phyloP scores from a whole-genome alignment of 2,329 filamentous ascomycete genomes.

The Cercospora berteroae region DNA sequence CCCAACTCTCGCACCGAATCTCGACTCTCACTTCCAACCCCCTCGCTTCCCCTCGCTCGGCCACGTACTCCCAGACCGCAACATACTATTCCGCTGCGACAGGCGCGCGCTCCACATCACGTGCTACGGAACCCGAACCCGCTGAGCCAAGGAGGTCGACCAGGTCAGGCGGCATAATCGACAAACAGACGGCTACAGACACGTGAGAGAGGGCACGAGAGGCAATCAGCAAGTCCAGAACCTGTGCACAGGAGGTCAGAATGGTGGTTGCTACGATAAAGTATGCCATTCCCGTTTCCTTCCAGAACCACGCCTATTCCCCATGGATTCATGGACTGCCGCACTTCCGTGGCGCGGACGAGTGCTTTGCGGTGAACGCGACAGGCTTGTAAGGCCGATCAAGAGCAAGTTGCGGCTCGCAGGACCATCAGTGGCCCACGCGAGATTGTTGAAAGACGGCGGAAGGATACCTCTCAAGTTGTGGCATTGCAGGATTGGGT shows the following conservation, averaged over 20 bases:
- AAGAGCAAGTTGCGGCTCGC: background rate
- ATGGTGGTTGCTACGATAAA: constrained; percentile 39
- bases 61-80: background rate
- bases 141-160: constrained; percentile 3
- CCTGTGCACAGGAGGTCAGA: constrained; percentile 16
- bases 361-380: constrained; percentile 9
- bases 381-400: background rate
- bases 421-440: background rate
- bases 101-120: constrained; percentile 3
- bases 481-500: constrained; percentile 6
- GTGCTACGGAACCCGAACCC: background rate
- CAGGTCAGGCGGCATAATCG: background rate
- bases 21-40: background rate
- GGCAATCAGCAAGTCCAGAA: background rate
- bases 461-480: constrained; percentile 9
- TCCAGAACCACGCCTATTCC: background rate
- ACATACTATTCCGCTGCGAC: background rate
- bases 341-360: background rate
- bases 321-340: constrained; percentile 3
- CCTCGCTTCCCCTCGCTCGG: background rate
- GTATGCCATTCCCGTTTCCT: constrained; percentile 22
- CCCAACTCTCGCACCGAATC: background rate
- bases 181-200: background rate
- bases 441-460: background rate
- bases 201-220: constrained; percentile 11